phyloP scores from a whole-genome alignment of 345 rosid genomes.

The Sisymbrium altissimum region DNA sequence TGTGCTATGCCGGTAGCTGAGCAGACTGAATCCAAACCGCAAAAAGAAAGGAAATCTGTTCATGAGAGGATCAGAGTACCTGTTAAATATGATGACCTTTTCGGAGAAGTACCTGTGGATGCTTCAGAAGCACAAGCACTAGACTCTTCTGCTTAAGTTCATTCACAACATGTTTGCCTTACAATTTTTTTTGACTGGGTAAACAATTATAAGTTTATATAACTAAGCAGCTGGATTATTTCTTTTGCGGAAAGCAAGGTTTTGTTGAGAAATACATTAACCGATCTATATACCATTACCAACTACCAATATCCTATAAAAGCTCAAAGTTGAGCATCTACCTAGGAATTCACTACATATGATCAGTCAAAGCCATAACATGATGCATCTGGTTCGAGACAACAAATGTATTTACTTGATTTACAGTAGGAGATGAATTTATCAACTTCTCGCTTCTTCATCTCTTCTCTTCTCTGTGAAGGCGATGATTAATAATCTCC shows the following conservation, averaged over 20 bases:
- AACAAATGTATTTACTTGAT: conserved; percentile 3
- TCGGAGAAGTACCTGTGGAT: conserved; percentile 34
- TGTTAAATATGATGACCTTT: conserved; percentile 76
- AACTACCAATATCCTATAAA: not conserved
- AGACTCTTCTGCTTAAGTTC: conserved; percentile 23
- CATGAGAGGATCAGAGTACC: conserved; percentile 83
- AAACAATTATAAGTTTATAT: conserved; percentile 17
- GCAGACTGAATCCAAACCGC: conserved; percentile 33
- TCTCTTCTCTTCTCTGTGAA: not conserved
- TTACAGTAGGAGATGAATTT: not conserved
- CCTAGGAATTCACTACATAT: not conserved
- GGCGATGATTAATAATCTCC: not conserved
- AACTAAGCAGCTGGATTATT: conserved; percentile 19
- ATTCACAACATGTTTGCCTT: conserved; percentile 23
- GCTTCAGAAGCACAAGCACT: conserved; percentile 25
- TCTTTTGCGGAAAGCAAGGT: conserved; percentile 17
- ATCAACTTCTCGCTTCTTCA: not conserved
- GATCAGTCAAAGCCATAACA: conserved; percentile 6
- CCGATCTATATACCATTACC: not conserved
- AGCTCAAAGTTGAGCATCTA: not conserved
- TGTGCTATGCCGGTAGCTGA: conserved; percentile 24
- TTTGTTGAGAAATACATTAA: conserved; percentile 17
- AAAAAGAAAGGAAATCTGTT: conserved; percentile 47
- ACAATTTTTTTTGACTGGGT: not conserved
- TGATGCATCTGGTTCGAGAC: not conserved